phyloP scores from a whole-genome alignment of 306 rosid genomes.

The Mimosa bimucronata region DNA sequence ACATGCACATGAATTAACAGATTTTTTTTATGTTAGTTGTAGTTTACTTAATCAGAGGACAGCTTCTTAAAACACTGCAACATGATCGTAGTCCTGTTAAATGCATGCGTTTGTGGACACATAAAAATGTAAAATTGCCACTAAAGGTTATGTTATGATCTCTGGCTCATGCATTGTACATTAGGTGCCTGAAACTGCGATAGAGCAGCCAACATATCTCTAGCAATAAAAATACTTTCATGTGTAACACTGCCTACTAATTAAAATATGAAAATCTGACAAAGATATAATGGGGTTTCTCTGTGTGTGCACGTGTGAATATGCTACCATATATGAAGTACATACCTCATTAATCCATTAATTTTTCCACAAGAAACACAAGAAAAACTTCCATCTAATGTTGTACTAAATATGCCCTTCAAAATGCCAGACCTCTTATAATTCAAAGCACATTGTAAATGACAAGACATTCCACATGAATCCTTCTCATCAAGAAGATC shows the following conservation, averaged over 20 bases:
- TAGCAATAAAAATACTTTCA: constrained; percentile 3
- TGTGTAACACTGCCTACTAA: constrained; percentile 1
- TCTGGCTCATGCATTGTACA: constrained; percentile 11
- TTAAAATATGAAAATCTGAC: constrained; percentile 22
- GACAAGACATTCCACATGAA: constrained; percentile 89
- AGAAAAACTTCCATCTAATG: constrained; percentile 78
- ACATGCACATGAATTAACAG: neutral
- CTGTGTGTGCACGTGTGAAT: neutral
- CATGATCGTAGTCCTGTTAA: neutral
- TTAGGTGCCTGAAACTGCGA: constrained; percentile 30
- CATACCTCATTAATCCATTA: constrained; percentile 83
- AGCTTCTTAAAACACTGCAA: neutral
- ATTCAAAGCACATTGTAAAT: constrained; percentile 89
- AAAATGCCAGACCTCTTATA: constrained; percentile 64
- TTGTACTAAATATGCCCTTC: constrained; percentile 50
- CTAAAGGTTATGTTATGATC: neutral
- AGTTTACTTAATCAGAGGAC: neutral
- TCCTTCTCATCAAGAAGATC: constrained; percentile 52
- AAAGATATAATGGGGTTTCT: constrained; percentile 1
- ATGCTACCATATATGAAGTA: constrained; percentile 31
- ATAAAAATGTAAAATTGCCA: neutral
- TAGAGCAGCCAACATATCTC: constrained; percentile 14
- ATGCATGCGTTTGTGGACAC: neutral
- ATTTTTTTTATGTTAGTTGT: neutral
- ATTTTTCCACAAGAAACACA: constrained; percentile 80